Percentiles rank a stretch among this genome's conserved stretches.
Conservation (phyloP, 2,329 filamentous ascomycete species). For the Neonectria faginata region DNA sequence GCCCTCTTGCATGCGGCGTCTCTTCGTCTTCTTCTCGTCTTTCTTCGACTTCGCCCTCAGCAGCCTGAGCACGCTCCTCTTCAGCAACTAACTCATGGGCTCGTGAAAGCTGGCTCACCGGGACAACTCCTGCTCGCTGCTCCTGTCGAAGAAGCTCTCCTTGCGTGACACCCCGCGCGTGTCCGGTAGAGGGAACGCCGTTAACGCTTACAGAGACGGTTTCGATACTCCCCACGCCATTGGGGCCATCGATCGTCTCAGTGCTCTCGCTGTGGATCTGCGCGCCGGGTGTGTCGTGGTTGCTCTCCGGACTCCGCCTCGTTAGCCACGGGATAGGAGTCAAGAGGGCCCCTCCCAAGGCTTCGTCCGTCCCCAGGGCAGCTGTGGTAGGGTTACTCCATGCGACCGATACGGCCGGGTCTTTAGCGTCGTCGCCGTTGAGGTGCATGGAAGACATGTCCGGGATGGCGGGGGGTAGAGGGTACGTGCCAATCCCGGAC, state of each 20-base stretch:
- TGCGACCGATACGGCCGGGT: constrained; percentile 54
- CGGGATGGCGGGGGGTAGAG: constrained; percentile 76
- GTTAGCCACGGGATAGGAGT: constrained; percentile 94
- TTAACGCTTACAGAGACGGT: constrained; percentile 83
- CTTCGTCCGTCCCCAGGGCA: constrained; percentile 83
- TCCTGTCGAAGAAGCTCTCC: constrained; percentile 89
- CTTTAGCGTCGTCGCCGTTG: constrained; percentile 70
- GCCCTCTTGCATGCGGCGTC: constrained; percentile 85
- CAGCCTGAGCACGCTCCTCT: constrained; percentile 45
- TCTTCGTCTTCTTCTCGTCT: constrained; percentile 60
- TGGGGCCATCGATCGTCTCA: constrained; percentile 84
- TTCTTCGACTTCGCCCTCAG: constrained; percentile 47
- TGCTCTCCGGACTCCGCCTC: constrained; percentile 50
- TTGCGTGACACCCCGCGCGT: constrained; percentile 75
- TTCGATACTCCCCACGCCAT: constrained; percentile 82
- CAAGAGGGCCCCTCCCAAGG: constrained; percentile 87
- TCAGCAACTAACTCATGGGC: constrained; percentile 50
- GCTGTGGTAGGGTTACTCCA: constrained; percentile 62
- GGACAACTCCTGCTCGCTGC: constrained; percentile 83
- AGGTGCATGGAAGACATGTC: constrained; percentile 67
- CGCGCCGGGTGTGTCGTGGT: constrained; percentile 48
- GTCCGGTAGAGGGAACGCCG: constrained; percentile 68
- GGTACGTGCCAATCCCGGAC: constrained; percentile 83
- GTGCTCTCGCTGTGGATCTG: constrained; percentile 77
- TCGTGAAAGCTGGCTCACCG: constrained; percentile 70